A percentile compares a stretch with the other conserved stretches of the same genome.
Conservation (phyloP, 2,329 filamentous ascomycete species). For the Purpureocillium takamizusanense region DNA sequence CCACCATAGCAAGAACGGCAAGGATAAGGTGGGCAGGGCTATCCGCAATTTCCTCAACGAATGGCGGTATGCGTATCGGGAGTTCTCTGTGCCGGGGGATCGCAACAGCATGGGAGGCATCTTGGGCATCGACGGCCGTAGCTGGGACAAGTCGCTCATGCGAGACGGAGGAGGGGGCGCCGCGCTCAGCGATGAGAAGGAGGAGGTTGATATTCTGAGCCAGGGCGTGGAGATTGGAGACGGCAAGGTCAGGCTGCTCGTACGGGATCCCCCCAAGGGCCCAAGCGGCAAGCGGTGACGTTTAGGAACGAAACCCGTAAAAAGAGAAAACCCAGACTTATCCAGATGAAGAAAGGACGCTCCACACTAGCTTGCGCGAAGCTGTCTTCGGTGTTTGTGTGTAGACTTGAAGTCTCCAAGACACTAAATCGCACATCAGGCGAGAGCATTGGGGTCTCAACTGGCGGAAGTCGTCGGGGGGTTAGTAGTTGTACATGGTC, state of each 20-base stretch:
- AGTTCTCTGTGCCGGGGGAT: conserved; percentile 95
- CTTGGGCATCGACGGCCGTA: conserved; percentile 57
- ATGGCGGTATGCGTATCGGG: conserved; percentile 90
- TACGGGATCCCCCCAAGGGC: conserved; percentile 50
- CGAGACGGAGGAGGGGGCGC: conserved; percentile 30
- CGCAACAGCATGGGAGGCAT: conserved; percentile 73
- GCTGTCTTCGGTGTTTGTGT: no score
- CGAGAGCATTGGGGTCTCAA: no score
- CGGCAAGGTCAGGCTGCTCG: conserved; percentile 56
- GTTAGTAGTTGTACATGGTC: no score
- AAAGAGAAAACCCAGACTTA: conserved; percentile 6
- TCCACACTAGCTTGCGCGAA: no score
- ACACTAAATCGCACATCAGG: no score
- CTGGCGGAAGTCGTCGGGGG: no score
- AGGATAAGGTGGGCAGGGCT: conserved; percentile 95
- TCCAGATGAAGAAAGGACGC: no score
- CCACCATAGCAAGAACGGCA: conserved; percentile 96
- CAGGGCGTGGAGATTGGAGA: conserved; percentile 52
- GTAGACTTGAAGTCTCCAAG: no score
- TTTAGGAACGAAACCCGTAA: conserved; percentile 18
- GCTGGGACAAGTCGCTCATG: conserved; percentile 53
- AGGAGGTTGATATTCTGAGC: no score
- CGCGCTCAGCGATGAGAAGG: no score
- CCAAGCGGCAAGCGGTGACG: conserved; percentile 39
- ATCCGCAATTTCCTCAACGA: conserved; percentile 87